Base-by-base conservation (phyloP, 768 basidiomycete species). In the Sarcodon sp. region DNA sequence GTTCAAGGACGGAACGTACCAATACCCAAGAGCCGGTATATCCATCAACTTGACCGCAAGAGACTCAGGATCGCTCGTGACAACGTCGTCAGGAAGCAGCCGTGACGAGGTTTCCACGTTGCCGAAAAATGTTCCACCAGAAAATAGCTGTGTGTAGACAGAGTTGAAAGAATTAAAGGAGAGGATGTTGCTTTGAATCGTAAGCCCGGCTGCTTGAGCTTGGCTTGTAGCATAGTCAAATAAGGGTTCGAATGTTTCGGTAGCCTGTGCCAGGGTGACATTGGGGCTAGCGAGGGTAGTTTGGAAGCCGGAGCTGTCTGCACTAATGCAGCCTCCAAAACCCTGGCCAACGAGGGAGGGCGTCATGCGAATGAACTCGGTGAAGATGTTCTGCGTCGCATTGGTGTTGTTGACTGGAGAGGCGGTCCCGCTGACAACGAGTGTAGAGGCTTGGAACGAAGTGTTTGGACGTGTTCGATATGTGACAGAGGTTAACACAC, bases 401-500 rank as follows among this genome's bases (percentile, higher is more conserved):
- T 49, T 50, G n/a, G 48, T 36, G 15, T 44, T 39, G 21, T 27
- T 27, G 3, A 27, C 4, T 27, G 21, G 4, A 2, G 21, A 27
- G 21, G 21, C 21, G 2, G 55, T 37, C 13, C 43, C 37, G 33
- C 46, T 48, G 21, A 44, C 38, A 5, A 44, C 3, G 41, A 69
- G 58, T 33, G 50, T 35, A 15, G 57, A 59, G 9, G 53, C 44
- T 15, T 59, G 58, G 49, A 69, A 39, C 6, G 72, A 69, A 9
- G 63, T 51, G 7, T 49, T 16, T 2, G 69, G 65, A 45, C 73
- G 64, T 0, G 70, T 73, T 46, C 56, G 55, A 51, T 76, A 75
- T 0, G 73, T 73, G 4, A 66, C 68, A 1, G 69, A 69, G 2
- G 66, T 67, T 43, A 76, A 60, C n/a, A 77, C 62, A 7, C 71